Base-by-base conservation (phyloP, 2,329 filamentous ascomycete species). In the Xylaria polymorpha region DNA sequence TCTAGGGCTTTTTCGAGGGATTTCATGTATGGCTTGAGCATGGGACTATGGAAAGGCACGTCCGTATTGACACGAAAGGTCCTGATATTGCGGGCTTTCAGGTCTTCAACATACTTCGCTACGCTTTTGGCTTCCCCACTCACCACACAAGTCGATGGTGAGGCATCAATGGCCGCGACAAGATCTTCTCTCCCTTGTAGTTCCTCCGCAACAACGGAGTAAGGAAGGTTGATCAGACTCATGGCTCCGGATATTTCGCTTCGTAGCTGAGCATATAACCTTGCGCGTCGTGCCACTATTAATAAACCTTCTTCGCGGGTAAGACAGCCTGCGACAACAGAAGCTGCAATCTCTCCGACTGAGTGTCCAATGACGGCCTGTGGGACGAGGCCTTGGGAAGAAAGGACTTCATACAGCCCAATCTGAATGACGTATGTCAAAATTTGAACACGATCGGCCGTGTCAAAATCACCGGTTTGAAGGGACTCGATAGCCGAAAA, bases 331-430 rank as follows among this genome's bases (percentile, higher is more conserved):
- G 77, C 79, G 1, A 76, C 77, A 18, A 82, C 80, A 2, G 79
- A 71, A 2, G 81, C 81, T 2, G 81, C 81, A 12, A 82, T 80
- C 66, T 83, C 82, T 1, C 82, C 81, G 2, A 82, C 77, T 0
- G 81, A 83, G 62, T 83, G 81, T 1, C 81, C 81, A 46, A 83
- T 78, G 6, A 83, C 74, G 0, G 81, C 81, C 9, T 76, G 61
- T 0, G 81, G 81, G 3, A 61, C 37, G 0, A 80, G 39, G 0
- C 80, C 80, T 35, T 77, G 75, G 6, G 71, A 71, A 35, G 71
- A 66, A 0, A 83, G 77, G 1, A 81, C 58, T 0, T 75, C 74
- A 20, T 63, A 68, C 2, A 82, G 72, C 1, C 77, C 79, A 63
- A 77, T 72, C 59, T 83, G 81, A 39, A 83, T 76, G 5, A 79